phyloP scores from a whole-genome alignment of 139 green algal species.

The Chara braunii region DNA sequence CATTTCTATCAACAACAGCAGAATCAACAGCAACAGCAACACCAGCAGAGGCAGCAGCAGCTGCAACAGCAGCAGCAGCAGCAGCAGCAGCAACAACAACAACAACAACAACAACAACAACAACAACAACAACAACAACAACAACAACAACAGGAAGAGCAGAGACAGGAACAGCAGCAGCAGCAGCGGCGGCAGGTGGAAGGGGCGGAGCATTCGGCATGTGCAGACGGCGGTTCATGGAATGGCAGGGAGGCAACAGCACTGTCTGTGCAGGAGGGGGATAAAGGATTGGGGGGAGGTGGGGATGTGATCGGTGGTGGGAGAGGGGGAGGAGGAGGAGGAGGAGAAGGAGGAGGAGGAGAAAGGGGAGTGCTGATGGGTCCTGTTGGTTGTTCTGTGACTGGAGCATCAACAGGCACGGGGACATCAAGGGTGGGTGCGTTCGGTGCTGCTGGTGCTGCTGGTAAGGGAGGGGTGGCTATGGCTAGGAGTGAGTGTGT shows the following conservation, averaged over 20 bases:
- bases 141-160: background rate
- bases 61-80: background rate
- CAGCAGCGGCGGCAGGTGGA: background rate
- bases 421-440: background rate
- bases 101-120: background rate
- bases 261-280: background rate
- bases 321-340: constrained; percentile 6
- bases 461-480: background rate
- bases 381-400: background rate
- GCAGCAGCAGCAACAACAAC: background rate
- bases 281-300: background rate
- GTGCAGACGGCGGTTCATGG: background rate
- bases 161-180: background rate
- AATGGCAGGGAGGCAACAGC: background rate
- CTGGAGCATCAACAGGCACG: background rate
- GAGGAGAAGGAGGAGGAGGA: background rate
- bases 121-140: constrained; percentile 6
- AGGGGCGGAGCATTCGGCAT: no score
- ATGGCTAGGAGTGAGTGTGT: background rate
- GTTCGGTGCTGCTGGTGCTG: background rate
- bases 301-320: background rate
- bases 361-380: background rate
- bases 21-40: background rate
- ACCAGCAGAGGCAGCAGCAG: background rate
- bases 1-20: background rate